Base-by-base conservation (phyloP, 331 rosid species). In the Quercus phellos region DNA sequence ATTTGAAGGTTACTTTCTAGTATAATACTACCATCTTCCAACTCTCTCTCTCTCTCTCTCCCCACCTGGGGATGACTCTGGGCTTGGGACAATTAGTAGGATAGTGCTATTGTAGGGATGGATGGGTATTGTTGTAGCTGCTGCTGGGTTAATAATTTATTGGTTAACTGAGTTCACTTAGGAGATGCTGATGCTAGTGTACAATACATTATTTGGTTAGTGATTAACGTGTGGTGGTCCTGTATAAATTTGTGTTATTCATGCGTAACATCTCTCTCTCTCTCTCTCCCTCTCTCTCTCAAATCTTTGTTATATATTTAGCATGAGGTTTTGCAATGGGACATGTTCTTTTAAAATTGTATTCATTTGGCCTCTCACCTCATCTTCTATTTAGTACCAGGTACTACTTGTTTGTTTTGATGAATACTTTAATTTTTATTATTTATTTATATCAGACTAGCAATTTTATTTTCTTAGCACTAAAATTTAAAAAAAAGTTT, bases 181-280 rank as follows among this genome's bases (percentile, higher is more conserved):
- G 90, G 87, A 84, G 72, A 70, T 59, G 79, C 70, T 72, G 79
- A 77, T 83, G 84, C 80, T 75, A 79, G 77, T 81, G 86, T 79
- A 80, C 72, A 46, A 46, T 46, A 66, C 66, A 80, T 83, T 73
- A 75, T 80, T 70, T 73, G 70, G 18, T 77, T 64, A 83, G 79
- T 73, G 77, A 70, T 79, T 71, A 78, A 72, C 66, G 26, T 66
- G 78, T 68, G 81, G 74, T 81, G 81, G 74, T 80, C 64, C 50
- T 80, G 86, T 84, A 80, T 51, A 78, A 81, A 77, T 74, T 85
- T 63, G 29, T 83, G 64, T 60, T 38, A 77, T 77, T 74, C 51
- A 19, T 35, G 69, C 43, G 61, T 55, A 18, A 26, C 30, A 34
- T 43, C n/a, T 3, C 43, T 38, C 68, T 19, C 42, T 9, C 43